Evolutionary conservation across 2,329 filamentous ascomycete genomes (phyloP).

Genomic region (Cercospora janseana): DNA sequence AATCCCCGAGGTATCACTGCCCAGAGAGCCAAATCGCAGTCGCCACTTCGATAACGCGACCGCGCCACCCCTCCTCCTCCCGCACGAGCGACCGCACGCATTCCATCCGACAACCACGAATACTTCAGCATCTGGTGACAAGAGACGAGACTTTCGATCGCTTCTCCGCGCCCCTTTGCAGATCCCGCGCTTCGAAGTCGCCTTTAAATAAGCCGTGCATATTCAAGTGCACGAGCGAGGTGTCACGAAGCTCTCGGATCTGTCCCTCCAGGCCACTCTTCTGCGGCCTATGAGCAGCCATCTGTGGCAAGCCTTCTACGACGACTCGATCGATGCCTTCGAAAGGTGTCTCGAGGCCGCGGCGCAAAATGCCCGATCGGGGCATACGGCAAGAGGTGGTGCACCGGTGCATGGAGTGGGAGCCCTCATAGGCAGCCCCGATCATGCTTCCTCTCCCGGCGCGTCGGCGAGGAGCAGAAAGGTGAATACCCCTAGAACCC

Average conservation of each 20-base stretch:
- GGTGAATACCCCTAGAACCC: conserved; percentile 45
- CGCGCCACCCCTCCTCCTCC: not conserved
- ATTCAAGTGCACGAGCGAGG: conserved; percentile 86
- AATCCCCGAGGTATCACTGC: too few relatives aligned
- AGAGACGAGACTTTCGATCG: not conserved
- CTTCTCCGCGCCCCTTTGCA: conserved; percentile 8
- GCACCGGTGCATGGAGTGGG: conserved; percentile 33
- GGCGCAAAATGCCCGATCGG: conserved; percentile 56
- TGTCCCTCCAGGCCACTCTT: conserved; percentile 35
- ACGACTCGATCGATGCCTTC: conserved; percentile 97
- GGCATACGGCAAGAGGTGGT: conserved; percentile 42
- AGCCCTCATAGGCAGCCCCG: conserved; percentile 45
- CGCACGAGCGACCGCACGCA: conserved; percentile 10
- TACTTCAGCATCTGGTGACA: not conserved
- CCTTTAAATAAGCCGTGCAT: conserved; percentile 94
- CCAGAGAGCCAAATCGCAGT: not conserved
- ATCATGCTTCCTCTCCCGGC: conserved; percentile 47
- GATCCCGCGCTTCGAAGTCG: conserved; percentile 52
- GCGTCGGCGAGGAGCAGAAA: conserved; percentile 38
- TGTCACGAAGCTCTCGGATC: conserved; percentile 58
- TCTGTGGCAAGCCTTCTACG: conserved; percentile 94
- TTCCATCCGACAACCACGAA: not conserved
- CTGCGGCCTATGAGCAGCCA: conserved; percentile 80
- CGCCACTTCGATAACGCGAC: conserved; percentile 5
- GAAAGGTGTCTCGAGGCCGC: conserved; percentile 76